phyloP scores from a whole-genome alignment of 108 stramenopile species.

The Aurantiochytrium sp. region DNA sequence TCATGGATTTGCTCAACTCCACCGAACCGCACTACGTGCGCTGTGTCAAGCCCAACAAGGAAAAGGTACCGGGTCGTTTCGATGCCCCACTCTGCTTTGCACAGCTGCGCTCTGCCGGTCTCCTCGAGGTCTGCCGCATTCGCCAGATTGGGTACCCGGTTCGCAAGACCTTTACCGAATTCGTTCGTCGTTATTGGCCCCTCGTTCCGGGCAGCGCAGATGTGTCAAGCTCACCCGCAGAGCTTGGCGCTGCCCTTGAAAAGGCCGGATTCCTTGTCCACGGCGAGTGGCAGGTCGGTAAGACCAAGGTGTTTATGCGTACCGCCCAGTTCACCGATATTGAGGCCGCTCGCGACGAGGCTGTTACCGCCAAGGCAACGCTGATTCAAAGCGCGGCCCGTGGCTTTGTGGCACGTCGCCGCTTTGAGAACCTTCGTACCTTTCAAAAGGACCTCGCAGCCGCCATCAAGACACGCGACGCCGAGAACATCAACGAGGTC shows the following conservation, averaged over 20 bases:
- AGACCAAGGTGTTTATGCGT: slow-evolving; percentile 55
- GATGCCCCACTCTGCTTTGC: slow-evolving; percentile 70
- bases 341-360: slow-evolving; percentile 44
- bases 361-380: slow-evolving; percentile 19
- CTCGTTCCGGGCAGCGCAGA: background rate
- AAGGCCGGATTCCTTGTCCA: slow-evolving; percentile 21
- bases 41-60: slow-evolving; percentile 82
- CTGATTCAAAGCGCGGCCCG: slow-evolving; percentile 16
- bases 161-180: slow-evolving; percentile 45
- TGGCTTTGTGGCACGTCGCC: slow-evolving; percentile 8
- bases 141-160: slow-evolving; percentile 52
- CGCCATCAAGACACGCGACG: slow-evolving; percentile 37
- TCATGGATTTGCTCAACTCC: slow-evolving; percentile 69
- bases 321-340: slow-evolving; percentile 37
- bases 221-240: slow-evolving; percentile 23
- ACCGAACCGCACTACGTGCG: slow-evolving; percentile 77
- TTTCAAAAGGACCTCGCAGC: slow-evolving; percentile 24
- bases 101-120: slow-evolving; percentile 76
- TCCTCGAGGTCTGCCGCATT: slow-evolving; percentile 64
- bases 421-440: background rate
- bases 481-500: background rate
- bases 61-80: slow-evolving; percentile 53
- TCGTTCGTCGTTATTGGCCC: slow-evolving; percentile 40
- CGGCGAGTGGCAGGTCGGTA: slow-evolving; percentile 39
- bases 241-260: slow-evolving; percentile 28